phyloP scores from a whole-genome alignment of 1,139 yeast species.

The Blastobotrys apis region DNA sequence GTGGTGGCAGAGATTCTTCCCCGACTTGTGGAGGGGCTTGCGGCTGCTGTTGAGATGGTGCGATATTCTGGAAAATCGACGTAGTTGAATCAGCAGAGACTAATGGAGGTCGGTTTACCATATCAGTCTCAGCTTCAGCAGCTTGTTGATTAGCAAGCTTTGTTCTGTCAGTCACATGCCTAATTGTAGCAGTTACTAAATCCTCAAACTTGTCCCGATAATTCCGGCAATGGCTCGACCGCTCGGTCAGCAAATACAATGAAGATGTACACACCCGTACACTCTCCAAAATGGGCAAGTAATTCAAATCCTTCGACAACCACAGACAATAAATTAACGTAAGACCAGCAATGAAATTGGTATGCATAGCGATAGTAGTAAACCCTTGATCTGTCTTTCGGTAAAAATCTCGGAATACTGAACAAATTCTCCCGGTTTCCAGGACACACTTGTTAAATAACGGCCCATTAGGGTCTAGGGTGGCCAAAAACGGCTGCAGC shows the following conservation, averaged over 20 bases:
- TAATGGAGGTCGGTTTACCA: conserved; percentile 7
- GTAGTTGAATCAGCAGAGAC: conserved; percentile 15
- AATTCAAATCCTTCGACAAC: conserved; percentile 47
- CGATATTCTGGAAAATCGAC: conserved; percentile 15
- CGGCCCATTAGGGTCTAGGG: conserved; percentile 52
- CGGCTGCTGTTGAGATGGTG: conserved; percentile 5
- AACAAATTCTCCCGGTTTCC: conserved; percentile 61
- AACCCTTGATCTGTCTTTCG: conserved; percentile 55
- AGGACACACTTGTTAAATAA: conserved; percentile 57
- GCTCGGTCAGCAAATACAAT: conserved; percentile 57
- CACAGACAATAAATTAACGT: conserved; percentile 58
- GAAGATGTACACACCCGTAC: conserved; percentile 56
- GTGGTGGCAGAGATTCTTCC: neutral
- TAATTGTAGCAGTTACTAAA: conserved; percentile 50
- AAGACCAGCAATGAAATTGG: conserved; percentile 59
- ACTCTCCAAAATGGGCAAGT: conserved; percentile 43
- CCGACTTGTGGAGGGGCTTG: too few relatives aligned
- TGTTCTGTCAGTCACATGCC: conserved; percentile 29
- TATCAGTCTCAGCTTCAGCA: conserved; percentile 1
- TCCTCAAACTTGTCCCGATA: conserved; percentile 62
- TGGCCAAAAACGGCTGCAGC: conserved; percentile 55
- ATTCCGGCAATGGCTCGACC: conserved; percentile 52
- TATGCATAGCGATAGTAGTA: conserved; percentile 57
- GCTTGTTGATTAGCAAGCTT: neutral
- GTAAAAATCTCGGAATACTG: conserved; percentile 53